Evolutionary conservation across 2,329 filamentous ascomycete species (phyloP).

Genomic region (Septoria linicola): DNA sequence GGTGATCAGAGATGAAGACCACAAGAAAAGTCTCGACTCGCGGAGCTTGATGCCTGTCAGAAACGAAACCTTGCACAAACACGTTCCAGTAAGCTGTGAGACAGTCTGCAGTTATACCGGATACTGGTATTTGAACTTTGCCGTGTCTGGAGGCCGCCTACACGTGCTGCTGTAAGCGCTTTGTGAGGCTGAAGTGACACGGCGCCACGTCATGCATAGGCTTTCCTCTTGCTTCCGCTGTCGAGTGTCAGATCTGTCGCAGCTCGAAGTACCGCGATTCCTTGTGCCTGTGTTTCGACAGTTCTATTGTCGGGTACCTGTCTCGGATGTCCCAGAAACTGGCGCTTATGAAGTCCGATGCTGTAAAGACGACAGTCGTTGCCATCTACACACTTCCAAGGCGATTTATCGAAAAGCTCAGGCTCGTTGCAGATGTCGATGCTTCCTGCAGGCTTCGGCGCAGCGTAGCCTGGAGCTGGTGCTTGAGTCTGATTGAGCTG

Average conservation of each 20-base stretch:
- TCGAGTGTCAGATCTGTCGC: constrained; percentile 49
- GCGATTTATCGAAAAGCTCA: constrained; percentile 24
- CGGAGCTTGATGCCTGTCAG: constrained; percentile 12
- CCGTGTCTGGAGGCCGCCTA: background rate
- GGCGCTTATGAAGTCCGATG: background rate
- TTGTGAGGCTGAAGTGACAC: constrained; percentile 5
- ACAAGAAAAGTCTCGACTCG: background rate
- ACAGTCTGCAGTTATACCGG: constrained; percentile 2
- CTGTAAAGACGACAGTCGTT: constrained; percentile 11
- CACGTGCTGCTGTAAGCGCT: constrained; percentile 12
- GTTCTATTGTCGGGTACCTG: constrained; percentile 65
- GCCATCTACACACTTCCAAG: constrained; percentile 27
- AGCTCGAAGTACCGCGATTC: constrained; percentile 73
- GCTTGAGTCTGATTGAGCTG: constrained; percentile 25
- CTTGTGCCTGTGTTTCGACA: constrained; percentile 84
- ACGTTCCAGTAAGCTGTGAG: constrained; percentile 6
- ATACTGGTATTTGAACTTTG: background rate
- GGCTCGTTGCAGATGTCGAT: constrained; percentile 51
- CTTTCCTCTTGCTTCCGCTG: constrained; percentile 29
- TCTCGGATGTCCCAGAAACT: constrained; percentile 37
- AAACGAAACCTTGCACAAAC: background rate
- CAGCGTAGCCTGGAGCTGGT: constrained; percentile 22
- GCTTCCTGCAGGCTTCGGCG: constrained; percentile 44
- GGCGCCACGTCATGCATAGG: constrained; percentile 11
- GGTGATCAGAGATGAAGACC: background rate